phyloP scores from a whole-genome alignment of 176 grass and related monocot species.

The Thalia dealbata region DNA sequence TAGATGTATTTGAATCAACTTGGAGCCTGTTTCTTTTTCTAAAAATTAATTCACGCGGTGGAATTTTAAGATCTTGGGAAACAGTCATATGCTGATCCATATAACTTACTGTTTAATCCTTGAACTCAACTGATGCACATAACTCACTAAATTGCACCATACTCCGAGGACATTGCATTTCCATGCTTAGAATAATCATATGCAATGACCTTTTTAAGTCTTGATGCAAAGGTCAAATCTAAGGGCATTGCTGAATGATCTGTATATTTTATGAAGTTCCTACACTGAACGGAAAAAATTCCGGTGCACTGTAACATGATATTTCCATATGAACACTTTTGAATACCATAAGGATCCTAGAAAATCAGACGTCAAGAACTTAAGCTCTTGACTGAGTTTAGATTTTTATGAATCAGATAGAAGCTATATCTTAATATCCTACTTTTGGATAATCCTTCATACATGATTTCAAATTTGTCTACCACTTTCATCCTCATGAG shows the following conservation, averaged over 20 bases:
- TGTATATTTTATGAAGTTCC: background rate
- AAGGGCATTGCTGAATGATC: background rate
- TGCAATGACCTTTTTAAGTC: background rate
- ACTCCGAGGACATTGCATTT: background rate
- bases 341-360: background rate
- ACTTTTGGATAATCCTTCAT: no score
- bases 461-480: no score
- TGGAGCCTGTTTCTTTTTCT: no score
- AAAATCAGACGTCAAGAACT: background rate
- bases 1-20: background rate
- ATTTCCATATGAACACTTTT: background rate
- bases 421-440: no score
- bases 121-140: background rate
- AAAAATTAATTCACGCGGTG: background rate
- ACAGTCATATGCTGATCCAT: background rate
- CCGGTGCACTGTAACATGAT: background rate
- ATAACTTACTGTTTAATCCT: background rate
- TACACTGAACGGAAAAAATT: background rate
- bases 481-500: background rate
- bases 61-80: background rate
- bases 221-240: background rate
- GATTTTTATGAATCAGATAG: background rate
- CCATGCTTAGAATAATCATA: background rate
- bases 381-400: background rate
- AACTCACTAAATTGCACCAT: background rate